A percentile compares a stretch with the other conserved stretches of the same genome.
Evolutionary conservation across 2,329 filamentous ascomycete genomes (phyloP).

Genomic region (Beauveria asiatica): DNA sequence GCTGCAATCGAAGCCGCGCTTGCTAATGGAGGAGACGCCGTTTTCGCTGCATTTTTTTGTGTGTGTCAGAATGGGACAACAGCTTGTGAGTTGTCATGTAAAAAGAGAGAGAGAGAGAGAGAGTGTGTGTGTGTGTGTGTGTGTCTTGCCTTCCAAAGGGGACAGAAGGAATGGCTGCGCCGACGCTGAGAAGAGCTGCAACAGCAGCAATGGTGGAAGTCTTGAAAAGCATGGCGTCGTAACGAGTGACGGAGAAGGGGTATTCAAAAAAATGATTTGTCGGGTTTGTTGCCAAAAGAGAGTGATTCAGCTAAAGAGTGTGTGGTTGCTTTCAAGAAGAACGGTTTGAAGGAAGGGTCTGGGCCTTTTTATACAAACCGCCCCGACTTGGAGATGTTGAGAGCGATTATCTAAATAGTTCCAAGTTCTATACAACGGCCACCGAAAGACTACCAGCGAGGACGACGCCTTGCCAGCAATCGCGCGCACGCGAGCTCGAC

Average conservation of each 20-base stretch:
- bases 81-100: not conserved
- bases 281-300: not conserved
- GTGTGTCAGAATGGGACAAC: not conserved
- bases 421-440: no score
- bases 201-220: not conserved
- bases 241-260: not conserved
- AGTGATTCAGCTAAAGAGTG: not conserved
- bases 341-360: no score
- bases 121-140: no score
- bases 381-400: no score
- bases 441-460: no score
- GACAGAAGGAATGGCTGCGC: not conserved
- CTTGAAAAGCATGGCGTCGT: slow-evolving; percentile 1
- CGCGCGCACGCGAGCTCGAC: not conserved
- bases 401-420: no score
- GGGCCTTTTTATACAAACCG: no score
- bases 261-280: not conserved
- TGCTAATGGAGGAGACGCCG: not conserved
- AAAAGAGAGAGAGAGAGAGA: not conserved
- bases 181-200: not conserved
- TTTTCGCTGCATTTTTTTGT: not conserved
- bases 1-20: slow-evolving; percentile 13
- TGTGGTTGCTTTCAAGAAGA: not conserved
- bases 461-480: not conserved
- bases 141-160: not conserved